These are phyloP conservation scores for Chamaecyparis obtusa DNA, from an alignment of 75 land plant genomes.

Conservation along the genomic window DNA sequence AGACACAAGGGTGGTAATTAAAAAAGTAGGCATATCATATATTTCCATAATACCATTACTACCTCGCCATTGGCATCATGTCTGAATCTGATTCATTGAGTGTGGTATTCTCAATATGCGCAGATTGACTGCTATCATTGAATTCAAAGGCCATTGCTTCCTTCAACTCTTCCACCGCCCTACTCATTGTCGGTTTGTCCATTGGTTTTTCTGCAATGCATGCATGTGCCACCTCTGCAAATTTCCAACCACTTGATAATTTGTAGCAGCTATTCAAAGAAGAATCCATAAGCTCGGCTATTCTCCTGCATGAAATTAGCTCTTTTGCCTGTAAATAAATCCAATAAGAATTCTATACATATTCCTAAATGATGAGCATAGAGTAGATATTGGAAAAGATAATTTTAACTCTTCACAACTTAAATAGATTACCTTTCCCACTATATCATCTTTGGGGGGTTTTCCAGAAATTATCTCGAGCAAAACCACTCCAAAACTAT, in stretches of 20 bases:
- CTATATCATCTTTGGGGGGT: too few relatives aligned
- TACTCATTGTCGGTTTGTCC: not conserved
- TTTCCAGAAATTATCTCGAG: slow-evolving; percentile 41
- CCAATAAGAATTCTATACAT: too few relatives aligned
- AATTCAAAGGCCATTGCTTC: not conserved
- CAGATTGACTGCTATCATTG: not conserved
- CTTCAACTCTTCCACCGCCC: not conserved
- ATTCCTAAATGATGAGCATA: too few relatives aligned
- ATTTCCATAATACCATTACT: not conserved
- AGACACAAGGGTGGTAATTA: too few relatives aligned
- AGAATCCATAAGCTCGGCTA: not conserved
- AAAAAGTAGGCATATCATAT: too few relatives aligned
- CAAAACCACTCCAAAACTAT: slow-evolving; percentile 92
- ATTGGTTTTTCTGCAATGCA: not conserved
- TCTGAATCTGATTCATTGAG: not conserved
- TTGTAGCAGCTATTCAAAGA: not conserved
- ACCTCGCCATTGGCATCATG: not conserved
- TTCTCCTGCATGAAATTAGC: not conserved
- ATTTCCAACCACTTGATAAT: not conserved
- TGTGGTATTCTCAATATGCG: not conserved
- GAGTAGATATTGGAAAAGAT: too few relatives aligned
- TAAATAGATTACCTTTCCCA: too few relatives aligned
- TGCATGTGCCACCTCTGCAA: not conserved
- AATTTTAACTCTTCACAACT: not conserved
- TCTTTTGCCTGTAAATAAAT: not conserved